Conservation (phyloP, 2,329 filamentous ascomycete species). For the Fusarium siculi region DNA sequence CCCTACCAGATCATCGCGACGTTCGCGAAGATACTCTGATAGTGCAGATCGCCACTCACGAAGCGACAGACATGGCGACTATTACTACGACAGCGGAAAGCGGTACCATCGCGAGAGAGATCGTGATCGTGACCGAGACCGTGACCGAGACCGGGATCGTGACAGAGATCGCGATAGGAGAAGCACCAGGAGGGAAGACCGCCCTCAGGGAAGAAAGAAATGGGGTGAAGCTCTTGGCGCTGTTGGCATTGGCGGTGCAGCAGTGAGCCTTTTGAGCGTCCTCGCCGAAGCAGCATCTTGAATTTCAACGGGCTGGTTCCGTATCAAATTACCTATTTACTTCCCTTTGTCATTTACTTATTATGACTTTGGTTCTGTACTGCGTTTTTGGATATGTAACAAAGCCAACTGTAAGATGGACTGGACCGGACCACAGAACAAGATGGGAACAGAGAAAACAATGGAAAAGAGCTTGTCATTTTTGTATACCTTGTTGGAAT, state of each 20-base stretch:
- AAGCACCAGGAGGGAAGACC: conserved; percentile 52
- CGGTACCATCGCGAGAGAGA: conserved; percentile 54
- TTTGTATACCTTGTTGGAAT: conserved; percentile 21
- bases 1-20: conserved; percentile 30
- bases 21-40: conserved; percentile 45
- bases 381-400: conserved; percentile 5
- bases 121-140: conserved; percentile 41
- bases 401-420: neutral
- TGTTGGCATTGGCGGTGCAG: conserved; percentile 69
- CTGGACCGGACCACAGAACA: conserved; percentile 36
- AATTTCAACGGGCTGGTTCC: conserved; percentile 24
- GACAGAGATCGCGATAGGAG: conserved; percentile 52
- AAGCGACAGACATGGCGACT: conserved; percentile 49
- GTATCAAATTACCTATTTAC: neutral
- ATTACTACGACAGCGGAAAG: conserved; percentile 48
- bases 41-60: conserved; percentile 39
- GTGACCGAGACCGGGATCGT: conserved; percentile 33
- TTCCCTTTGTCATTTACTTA: conserved; percentile 6
- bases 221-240: conserved; percentile 66
- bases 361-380: neutral
- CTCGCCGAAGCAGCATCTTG: conserved; percentile 64
- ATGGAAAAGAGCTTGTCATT: neutral
- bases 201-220: conserved; percentile 55
- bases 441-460: conserved; percentile 4
- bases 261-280: conserved; percentile 67